These are phyloP conservation scores for Chenopodium berlandieri DNA, from an alignment of 148 eudicot genomes.

Conservation along the genomic window DNA sequence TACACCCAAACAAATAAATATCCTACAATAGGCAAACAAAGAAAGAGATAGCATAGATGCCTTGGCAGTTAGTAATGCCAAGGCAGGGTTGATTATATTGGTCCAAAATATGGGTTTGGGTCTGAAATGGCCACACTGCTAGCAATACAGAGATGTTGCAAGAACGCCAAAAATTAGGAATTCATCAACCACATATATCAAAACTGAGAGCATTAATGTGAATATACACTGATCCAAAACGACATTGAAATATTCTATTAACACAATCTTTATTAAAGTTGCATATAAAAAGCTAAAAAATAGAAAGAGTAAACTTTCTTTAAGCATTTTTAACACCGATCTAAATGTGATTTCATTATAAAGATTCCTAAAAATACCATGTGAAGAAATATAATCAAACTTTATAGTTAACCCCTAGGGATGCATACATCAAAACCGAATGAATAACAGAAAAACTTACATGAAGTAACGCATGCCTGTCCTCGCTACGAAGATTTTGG, in stretches of 20 bases:
- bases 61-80: not conserved
- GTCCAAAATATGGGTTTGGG: not conserved
- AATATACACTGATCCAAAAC: not conserved
- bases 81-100: not conserved
- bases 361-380: no score
- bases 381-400: no score
- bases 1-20: no score
- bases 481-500: constrained; percentile 90
- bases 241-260: not conserved
- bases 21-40: not conserved
- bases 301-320: no score
- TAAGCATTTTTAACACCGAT: no score
- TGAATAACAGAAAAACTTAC: constrained; percentile 45
- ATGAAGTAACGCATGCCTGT: constrained; percentile 86
- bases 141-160: not conserved
- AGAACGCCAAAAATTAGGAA: not conserved
- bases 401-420: no score
- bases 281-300: not conserved
- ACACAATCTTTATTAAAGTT: not conserved
- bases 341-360: no score
- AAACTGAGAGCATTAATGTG: not conserved
- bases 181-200: not conserved
- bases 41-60: not conserved
- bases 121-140: not conserved
- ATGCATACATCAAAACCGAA: no score